These are phyloP conservation scores for Adansonia digitata DNA, from an alignment of 345 rosid species.

Conservation along the genomic window DNA sequence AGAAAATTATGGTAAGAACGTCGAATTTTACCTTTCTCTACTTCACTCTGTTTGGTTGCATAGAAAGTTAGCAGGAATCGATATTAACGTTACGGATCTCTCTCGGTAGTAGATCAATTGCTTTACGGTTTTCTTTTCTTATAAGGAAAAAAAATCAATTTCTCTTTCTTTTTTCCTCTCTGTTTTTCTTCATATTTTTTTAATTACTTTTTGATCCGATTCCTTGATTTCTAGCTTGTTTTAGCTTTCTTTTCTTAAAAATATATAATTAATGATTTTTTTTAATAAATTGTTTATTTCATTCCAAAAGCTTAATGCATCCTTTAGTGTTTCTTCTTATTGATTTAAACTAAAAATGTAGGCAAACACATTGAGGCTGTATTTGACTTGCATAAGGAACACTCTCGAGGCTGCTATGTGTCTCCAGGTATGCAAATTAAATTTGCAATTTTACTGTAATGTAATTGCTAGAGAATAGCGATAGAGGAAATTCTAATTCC, in stretches of 20 bases:
- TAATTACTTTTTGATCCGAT: not conserved
- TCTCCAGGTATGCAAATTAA: conserved; percentile 52
- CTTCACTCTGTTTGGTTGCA: conserved; percentile 1
- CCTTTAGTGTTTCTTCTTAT: conserved; percentile 1
- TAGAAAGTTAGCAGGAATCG: not conserved
- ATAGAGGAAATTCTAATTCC: not conserved
- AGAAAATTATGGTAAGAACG: conserved; percentile 4
- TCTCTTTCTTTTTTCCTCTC: not conserved
- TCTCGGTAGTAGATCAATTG: not conserved
- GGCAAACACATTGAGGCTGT: conserved; percentile 73
- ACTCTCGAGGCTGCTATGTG: conserved; percentile 97
- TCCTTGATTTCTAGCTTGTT: not conserved
- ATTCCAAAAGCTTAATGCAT: not conserved
- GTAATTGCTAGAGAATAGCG: not conserved
- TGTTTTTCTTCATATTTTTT: not conserved
- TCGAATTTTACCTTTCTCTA: not conserved
- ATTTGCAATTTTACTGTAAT: not conserved
- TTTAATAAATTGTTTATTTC: not conserved
- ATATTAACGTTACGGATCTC: not conserved
- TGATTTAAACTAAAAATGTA: conserved; percentile 18
- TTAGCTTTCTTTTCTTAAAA: not conserved
- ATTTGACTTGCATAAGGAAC: conserved; percentile 79
- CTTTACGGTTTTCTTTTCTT: conserved; percentile 2
- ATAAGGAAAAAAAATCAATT: not conserved
- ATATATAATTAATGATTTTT: not conserved